Conservation (phyloP, 768 basidiomycete species). For the Mycena alexandri region DNA sequence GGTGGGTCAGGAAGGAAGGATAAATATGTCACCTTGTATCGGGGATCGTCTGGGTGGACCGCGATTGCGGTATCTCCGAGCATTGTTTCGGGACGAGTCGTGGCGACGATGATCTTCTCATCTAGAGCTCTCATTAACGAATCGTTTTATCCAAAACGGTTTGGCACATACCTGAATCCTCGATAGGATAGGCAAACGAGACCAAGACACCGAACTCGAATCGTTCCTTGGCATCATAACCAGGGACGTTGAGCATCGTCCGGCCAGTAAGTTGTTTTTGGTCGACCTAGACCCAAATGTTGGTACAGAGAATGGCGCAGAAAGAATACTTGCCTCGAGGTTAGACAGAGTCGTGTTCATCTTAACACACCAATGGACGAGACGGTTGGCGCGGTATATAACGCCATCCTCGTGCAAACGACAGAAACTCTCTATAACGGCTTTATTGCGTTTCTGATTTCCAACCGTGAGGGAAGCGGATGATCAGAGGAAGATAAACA, state of each 20-base stretch:
- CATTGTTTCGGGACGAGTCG: slow-evolving; percentile 99
- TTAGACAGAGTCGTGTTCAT: slow-evolving; percentile 98
- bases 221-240: slow-evolving; percentile 94
- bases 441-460: slow-evolving; percentile 77
- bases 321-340: slow-evolving; percentile 73
- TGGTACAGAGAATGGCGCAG: background rate
- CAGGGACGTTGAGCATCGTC: slow-evolving; percentile 90
- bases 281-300: slow-evolving; percentile 73
- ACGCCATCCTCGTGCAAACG: slow-evolving; percentile 91
- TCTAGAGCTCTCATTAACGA: slow-evolving; percentile 57
- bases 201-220: slow-evolving; percentile 98
- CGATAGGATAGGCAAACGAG: slow-evolving; percentile 95
- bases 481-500: slow-evolving; percentile 34
- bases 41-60: slow-evolving; percentile 92
- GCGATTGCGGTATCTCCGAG: slow-evolving; percentile 98
- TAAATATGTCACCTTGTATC: slow-evolving; percentile 74
- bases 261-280: slow-evolving; percentile 90
- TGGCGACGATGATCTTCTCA: slow-evolving; percentile 93
- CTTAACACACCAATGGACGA: slow-evolving; percentile 98
- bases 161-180: slow-evolving; percentile 72
- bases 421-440: slow-evolving; percentile 94
- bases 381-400: slow-evolving; percentile 93
- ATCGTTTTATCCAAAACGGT: background rate
- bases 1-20: background rate
- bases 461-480: background rate